phyloP scores from a whole-genome alignment of 2,329 filamentous ascomycete genomes.

The Phyllosticta ampelicida region DNA sequence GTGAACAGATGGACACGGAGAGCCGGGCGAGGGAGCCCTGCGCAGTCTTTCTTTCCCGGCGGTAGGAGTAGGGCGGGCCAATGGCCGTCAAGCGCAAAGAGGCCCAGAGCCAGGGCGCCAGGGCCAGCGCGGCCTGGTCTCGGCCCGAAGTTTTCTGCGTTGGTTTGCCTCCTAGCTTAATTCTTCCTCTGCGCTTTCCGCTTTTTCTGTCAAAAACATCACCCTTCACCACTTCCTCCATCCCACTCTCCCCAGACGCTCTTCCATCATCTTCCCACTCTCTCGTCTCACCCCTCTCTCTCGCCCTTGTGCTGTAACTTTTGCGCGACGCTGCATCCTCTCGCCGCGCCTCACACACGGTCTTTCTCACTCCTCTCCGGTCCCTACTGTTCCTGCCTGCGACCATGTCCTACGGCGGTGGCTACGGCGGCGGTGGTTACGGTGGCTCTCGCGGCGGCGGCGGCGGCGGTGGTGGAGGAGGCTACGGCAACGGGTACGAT shows the following conservation, averaged over 20 bases:
- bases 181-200: conserved; percentile 3
- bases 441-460: conserved; percentile 35
- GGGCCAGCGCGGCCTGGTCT: conserved; percentile 5
- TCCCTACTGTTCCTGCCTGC: conserved; percentile 21
- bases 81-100: not conserved
- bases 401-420: conserved; percentile 60
- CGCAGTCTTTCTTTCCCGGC: not conserved
- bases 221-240: conserved; percentile 7
- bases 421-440: conserved; percentile 34
- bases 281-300: not conserved
- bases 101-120: not conserved
- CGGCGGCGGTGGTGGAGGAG: conserved; percentile 35
- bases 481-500: conserved; percentile 46
- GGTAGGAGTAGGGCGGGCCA: conserved; percentile 9
- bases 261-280: not conserved
- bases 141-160: conserved; percentile 11
- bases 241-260: not conserved
- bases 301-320: not conserved
- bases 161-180: conserved; percentile 8
- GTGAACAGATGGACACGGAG: not conserved
- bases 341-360: conserved; percentile 3
- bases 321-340: not conserved
- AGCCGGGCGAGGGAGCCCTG: not conserved
- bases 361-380: conserved; percentile 17
- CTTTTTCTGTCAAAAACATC: conserved; percentile 11